Evolutionary conservation across 441 rosid species (phyloP), one percentile per base, ranked within the genome.

Genomic region (Geranium incanum): DNA sequence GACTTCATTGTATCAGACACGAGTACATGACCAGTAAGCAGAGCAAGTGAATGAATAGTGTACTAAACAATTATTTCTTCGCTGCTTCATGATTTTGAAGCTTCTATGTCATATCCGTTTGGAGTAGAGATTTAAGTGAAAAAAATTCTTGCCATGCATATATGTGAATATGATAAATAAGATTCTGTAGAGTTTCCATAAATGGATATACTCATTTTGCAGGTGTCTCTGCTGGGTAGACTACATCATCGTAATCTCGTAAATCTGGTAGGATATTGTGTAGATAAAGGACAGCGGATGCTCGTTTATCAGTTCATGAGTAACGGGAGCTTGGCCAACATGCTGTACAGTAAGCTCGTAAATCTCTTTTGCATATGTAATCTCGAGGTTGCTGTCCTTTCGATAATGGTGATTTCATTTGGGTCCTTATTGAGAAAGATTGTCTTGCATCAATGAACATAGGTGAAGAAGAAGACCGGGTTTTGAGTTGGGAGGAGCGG

Each of bases 221-320:
- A 89, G 97, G 93, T 91, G 36, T 82, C 88, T 77, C 81, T 92
- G 66, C 85, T 92, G 4, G 95, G 97, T 71, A 87, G 97, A 84
- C 80, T 95, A 77, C 99, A 95, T 83, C 98, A 95, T 78, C 79
- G 99, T 38, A 89, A 91, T 81, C 97, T 95, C 70, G 98, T 95
- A 81, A 95, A 95, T 82, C 83, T 95, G 84, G 72, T 88, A 37
- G 98, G 99, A 69, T 89, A 88, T 81, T 91, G 97, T 70, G 83
- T 85, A 1, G 97, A 95, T 68, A 95, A 91, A 84, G 95, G 93
- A 71, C 86, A 86, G 15, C 81, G 60, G 77, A 93, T 95, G 88
- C 73, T 95, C 77, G 82, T 95, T 36, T 92, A 95, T 70, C 96
- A 89, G 87, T 93, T 86, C 91, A 95, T 95, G 99, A 89, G 90